Base-by-base conservation (phyloP, 768 basidiomycete species). In the Russula lepida region DNA sequence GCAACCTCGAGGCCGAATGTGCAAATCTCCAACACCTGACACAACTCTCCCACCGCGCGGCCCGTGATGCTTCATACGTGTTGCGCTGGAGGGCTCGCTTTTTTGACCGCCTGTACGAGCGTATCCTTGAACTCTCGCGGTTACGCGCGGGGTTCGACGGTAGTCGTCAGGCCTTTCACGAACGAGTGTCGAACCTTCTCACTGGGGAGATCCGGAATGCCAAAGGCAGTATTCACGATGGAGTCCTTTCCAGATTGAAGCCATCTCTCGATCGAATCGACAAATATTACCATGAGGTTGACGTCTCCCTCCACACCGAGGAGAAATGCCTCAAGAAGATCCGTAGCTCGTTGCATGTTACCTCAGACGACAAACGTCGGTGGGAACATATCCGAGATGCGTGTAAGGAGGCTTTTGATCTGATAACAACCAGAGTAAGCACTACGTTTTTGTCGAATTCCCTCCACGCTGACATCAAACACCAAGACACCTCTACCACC, bases 311-410 rank as follows among this genome's bases (percentile, higher is more conserved):
- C 13, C 46, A 12, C 7, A 30, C 11, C 5, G 62, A 63, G 25
- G 51, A 58, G 30, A 37, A 54, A 17, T 28, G 30, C 39, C 62
- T 63, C 52, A 21, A 35, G 19, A 32, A 17, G 3, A 58, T 63
- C n/a, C 51, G 30, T 15, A 37, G 25, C 3, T 54, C 62, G 30
- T 37, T 63, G 37, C 56, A 32, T 21, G 62, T 63, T 21, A 58
- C 62, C n/a, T 37, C 46, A 3, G 57, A 58, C 23, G 52, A 63
- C 39, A 43, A 19, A 43, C 52, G 47, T 54, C 62, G 62, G 21
- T 63, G 62, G 62, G 56, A 58, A 6, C 13, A 58, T 41, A 63
- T 63, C 19, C 56, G 56, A 12, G 30, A 54, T 23, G 62, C 62
- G 2, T 63, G 62, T 25, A 25, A 15, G n/a, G 62, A 58, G 11